These are phyloP conservation scores for Trametes sanguinea DNA, from an alignment of 768 basidiomycete species.

Conservation along the genomic window DNA sequence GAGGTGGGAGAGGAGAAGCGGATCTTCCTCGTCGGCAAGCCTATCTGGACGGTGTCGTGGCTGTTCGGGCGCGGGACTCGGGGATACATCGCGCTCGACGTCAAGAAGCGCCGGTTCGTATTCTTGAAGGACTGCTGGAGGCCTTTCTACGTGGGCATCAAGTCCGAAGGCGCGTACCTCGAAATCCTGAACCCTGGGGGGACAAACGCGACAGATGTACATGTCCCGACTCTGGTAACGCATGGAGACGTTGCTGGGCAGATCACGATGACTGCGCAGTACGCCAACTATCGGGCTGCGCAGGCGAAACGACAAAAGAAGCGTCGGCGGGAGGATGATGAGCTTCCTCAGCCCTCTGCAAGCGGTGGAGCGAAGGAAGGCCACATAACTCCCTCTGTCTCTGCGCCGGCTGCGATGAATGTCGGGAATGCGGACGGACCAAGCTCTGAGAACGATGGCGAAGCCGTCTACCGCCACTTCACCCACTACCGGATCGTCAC, in stretches of 20 bases:
- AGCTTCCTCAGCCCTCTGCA: neutral
- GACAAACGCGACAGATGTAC: too few relatives aligned
- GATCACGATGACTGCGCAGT: neutral
- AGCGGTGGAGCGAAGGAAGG: too few relatives aligned
- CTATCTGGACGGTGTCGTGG: too few relatives aligned
- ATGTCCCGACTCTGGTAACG: neutral
- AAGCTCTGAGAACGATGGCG: neutral
- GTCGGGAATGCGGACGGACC: neutral
- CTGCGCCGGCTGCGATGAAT: neutral
- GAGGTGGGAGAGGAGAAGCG: too few relatives aligned
- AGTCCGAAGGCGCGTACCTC: neutral
- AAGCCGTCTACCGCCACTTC: neutral
- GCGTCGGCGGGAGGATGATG: neutral
- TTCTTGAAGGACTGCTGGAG: constrained; percentile 17
- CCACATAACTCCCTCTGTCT: too few relatives aligned
- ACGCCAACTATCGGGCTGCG: neutral
- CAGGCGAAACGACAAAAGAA: too few relatives aligned
- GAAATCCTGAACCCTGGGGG: neutral
- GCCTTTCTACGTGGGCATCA: neutral
- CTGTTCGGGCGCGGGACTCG: too few relatives aligned
- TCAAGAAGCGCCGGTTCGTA: neutral
- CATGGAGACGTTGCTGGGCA: constrained; percentile 2
- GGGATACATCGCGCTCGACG: too few relatives aligned
- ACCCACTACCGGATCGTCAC: constrained; percentile 17
- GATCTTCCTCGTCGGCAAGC: too few relatives aligned